These are phyloP conservation scores for Rhizopogon salebrosus DNA, from an alignment of 768 basidiomycete genomes.

Conservation along the genomic window DNA sequence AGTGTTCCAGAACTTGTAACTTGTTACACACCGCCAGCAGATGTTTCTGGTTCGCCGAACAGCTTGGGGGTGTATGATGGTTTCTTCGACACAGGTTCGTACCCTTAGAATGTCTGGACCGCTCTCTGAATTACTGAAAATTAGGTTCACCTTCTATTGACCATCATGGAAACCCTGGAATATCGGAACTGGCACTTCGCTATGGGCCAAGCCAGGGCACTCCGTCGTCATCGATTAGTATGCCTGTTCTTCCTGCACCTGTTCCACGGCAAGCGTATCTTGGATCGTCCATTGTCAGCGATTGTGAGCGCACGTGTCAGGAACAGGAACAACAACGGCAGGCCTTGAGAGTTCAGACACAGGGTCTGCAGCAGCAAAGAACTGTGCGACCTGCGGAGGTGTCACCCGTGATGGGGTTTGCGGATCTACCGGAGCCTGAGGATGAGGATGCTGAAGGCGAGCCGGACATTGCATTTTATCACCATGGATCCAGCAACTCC, in stretches of 20 bases:
- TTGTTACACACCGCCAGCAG: constrained; percentile 16
- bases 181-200: constrained; percentile 16
- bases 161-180: neutral
- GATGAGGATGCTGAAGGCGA: constrained; percentile 35
- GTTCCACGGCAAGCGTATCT: constrained; percentile 29
- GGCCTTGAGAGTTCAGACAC: constrained; percentile 25
- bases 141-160: neutral
- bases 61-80: constrained; percentile 15
- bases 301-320: constrained; percentile 33
- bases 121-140: neutral
- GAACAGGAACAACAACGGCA: constrained; percentile 31
- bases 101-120: neutral
- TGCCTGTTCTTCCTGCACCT: constrained; percentile 24
- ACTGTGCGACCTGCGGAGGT: constrained; percentile 29
- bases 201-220: constrained; percentile 15
- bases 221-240: constrained; percentile 14
- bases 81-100: constrained; percentile 27
- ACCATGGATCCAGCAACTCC: constrained; percentile 13
- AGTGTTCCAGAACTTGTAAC: constrained; percentile 15
- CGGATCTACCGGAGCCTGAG: constrained; percentile 21
- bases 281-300: constrained; percentile 23
- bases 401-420: constrained; percentile 26
- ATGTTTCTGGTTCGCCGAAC: constrained; percentile 18
- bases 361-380: constrained; percentile 26
- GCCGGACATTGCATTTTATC: constrained; percentile 22